These are phyloP conservation scores for Mycena citricolor DNA, from an alignment of 1,284 basidiomycete genomes.

Conservation along the genomic window DNA sequence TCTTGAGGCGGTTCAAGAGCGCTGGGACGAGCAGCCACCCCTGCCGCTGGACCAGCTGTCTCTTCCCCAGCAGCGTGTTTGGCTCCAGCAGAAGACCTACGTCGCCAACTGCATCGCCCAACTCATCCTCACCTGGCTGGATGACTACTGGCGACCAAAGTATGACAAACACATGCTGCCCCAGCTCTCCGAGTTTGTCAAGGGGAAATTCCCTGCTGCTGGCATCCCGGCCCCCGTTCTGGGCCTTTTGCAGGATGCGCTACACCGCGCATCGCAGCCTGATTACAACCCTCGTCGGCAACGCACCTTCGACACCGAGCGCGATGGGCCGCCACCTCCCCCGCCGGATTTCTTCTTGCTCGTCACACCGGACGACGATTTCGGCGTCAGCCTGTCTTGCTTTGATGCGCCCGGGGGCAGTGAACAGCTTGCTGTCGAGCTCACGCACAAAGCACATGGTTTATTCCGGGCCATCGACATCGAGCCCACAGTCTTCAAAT, in stretches of 20 bases:
- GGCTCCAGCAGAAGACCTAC: neutral
- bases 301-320: constrained; percentile 2
- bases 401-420: neutral
- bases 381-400: neutral
- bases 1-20: neutral
- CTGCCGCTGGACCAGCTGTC: neutral
- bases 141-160: neutral
- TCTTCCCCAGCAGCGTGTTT: neutral
- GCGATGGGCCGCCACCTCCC: constrained; percentile 10
- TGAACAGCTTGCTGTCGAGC: neutral
- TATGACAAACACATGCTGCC: neutral
- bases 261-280: constrained; percentile 10
- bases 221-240: constrained; percentile 28
- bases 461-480: neutral
- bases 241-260: too few species aligned
- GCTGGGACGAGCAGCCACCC: neutral
- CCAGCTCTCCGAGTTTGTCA: constrained; percentile 36
- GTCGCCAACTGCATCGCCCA: neutral
- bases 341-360: neutral
- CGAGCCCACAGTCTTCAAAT: neutral
- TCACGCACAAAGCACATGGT: neutral
- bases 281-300: constrained; percentile 7
- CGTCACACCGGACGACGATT: neutral
- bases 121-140: neutral
- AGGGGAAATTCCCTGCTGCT: constrained; percentile 26